Evolutionary conservation across 1,284 basidiomycete species (phyloP), one percentile per base, ranked within the genome.

Genomic region (Rhodofomes roseus): DNA sequence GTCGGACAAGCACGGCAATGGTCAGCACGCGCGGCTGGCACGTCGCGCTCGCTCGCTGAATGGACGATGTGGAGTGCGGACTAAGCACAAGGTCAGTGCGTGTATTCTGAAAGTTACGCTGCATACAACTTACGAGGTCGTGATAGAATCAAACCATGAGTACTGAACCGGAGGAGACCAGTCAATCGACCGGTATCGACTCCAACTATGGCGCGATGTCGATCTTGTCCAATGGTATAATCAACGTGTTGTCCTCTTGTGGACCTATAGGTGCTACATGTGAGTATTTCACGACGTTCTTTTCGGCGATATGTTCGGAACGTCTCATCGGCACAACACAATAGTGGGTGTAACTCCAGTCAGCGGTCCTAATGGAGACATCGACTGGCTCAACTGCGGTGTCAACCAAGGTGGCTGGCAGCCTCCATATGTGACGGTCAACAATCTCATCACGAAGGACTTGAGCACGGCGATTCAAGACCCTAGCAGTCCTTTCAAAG

Each of bases 361-460:
- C 23, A 73, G 75, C 55, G 86, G 86, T 20, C 91, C 92, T 25
- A 95, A 95, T 71, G 92, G 92, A 23, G 72, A 77, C 63, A 81
- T 90, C 57, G 78, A 84, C 62, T 95, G 87, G 84, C 73, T 95
- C 66, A 93, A 92, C 75, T 95, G 93, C 68, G 92, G 90, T 55
- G 70, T 93, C 62, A 74, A 78, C 37, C 68, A 66, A 36, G 74
- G 71, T 29, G 86, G 87, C 43, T 92, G 89, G 89, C 78, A 74
- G 31, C 87, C 89, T 18, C 85, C 87, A 8, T 69, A 74, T 59
- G 73, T 95, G 61, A 70, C 69, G 4, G 66, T 91, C 14, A 60
- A 78, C 43, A 79, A 91, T 56, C 67, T 90, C 54, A 73, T 85
- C 60, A 74, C 77, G 43, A 77, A 77, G 37, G 76, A 85, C 43